Evolutionary conservation across 805 yeast genomes (phyloP), one percentile per base, ranked within the genome.

Genomic region (Saccharomycopsis sp.): DNA sequence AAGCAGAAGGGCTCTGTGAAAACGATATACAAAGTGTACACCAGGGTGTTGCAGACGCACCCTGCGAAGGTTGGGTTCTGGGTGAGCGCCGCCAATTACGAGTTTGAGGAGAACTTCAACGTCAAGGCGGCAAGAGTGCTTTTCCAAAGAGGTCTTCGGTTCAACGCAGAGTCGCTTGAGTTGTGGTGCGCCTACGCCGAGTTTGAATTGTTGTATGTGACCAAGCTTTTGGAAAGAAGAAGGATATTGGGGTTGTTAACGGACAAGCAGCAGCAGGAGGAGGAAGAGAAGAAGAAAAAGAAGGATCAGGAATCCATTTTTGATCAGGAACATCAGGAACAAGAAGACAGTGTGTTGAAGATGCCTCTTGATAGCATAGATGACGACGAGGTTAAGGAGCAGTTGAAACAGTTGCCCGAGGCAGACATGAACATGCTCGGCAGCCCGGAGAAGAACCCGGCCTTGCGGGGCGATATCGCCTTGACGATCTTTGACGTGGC

Each of bases 51-150:
- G 52, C 85, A 80, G 59, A 63, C 87, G 48, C 97, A 92, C 57
- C 97, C 98, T n/a, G 72, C 82, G 32, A 83, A 88, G 54, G 73
- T 86, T 2, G 82, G 80, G 52, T 82, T 89, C 13, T 92, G 98
- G 98, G 74, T 92, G 32, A 74, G 85, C 53, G 96, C 96, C 18
- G 96, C 96, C 22, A 84, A 84, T 56, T 86, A 85, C 61, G 97
- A 92, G 62, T 80, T 84, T 53, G 96, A 89, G 52, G 73, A 73
- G 21, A 86, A 92, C 59, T 83, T 89, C 30, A 82, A 87, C 52
- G 84, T 94, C 34, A 77, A 80, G 55, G 88, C 94, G 34, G 88
- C 96, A 17, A 73, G 99, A 59, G 75, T 76, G 7, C 68, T 92
- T 19, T 77, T 87, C 59, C 96, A 88, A 59, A 75, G 82, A 50